Evolutionary conservation across 176 grass and related monocot species (phyloP), one percentile per base, ranked within the genome.

Genomic region (Guadua angustifolia): DNA sequence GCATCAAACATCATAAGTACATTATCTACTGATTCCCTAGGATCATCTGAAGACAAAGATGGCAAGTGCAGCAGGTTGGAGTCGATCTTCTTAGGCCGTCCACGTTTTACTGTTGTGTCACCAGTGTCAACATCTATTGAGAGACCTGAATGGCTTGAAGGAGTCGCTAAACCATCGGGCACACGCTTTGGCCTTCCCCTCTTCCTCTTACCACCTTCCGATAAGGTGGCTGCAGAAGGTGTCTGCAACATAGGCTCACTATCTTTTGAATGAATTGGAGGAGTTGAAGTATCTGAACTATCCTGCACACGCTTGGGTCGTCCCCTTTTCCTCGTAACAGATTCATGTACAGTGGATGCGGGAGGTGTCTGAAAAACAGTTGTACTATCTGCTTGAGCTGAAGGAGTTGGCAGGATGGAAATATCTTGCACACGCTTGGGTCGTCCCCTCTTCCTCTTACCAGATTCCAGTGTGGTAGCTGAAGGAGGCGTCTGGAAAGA

Each of bases 1-100:
- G 92, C 92, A 67, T 97, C 94, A 45, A 92, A 97, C 47, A 88
- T 94, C 87, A 91, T 94, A 51, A 94, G 91, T 38, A 94, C 87
- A 82, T 92, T 91, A 78, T 97, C 94, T 67, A 84, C 85, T 39
- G 83, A 67, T 66, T 92, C 89, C 74, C 92, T 88, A 17, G 94
- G 85, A 73, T 94, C 89, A 74, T 86, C 77, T 42, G 82, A 97
- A 73, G 32, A 71, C 9, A 83, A 85, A 62, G 87, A 39, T 26
- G 56, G 58, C 17, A 83, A 43, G 58, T 88, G 66, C 47, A 88
- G 39, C 33, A 93, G 22, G n/a, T 35, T 91, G 79, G 61, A 73
- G 18, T 78, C 71, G 71, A 88, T 79, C 82, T 83, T 91, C 75
- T 25, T 94, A 79, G 88, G 64, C 3, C 68, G 42, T 33, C 81